phyloP scores from a whole-genome alignment of 1,284 basidiomycete genomes.

The Puccinia triticina region DNA sequence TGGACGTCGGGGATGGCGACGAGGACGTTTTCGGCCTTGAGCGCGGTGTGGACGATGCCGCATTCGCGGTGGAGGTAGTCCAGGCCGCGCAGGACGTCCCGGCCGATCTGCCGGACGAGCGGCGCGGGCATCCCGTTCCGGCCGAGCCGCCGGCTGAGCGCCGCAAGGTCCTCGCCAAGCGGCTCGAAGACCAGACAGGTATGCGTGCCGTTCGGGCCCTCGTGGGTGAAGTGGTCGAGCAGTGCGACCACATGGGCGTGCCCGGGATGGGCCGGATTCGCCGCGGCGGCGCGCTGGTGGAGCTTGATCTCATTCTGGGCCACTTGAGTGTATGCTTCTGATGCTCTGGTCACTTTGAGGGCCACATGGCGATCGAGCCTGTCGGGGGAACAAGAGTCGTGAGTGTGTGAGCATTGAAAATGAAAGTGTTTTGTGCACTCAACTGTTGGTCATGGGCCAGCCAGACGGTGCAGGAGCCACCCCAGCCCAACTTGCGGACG shows the following conservation, averaged over 20 bases:
- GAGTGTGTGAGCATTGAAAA: conserved; percentile 4
- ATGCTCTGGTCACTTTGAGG: conserved; percentile 97
- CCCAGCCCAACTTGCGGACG: conserved; percentile 96
- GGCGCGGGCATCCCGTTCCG: conserved; percentile 85
- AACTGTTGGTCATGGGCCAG: conserved; percentile 59
- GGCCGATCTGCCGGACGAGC: conserved; percentile 93
- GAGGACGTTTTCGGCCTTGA: conserved; percentile 97
- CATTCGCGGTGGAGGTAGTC: conserved; percentile 98
- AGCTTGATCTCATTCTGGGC: conserved; percentile 99
- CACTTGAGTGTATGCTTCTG: conserved; percentile 88
- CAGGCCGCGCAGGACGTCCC: conserved; percentile 89
- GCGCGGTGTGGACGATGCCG: conserved; percentile 84
- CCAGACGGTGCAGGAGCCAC: conserved; percentile 74
- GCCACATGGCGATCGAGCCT: conserved; percentile 95
- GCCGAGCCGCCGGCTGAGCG: conserved; percentile 90
- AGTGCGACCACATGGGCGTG: conserved; percentile 77
- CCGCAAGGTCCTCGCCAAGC: conserved; percentile 94
- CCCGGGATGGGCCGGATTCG: conserved; percentile 66
- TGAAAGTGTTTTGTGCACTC: too few relatives aligned
- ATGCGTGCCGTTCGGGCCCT: conserved; percentile 95
- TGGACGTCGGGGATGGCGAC: conserved; percentile 98
- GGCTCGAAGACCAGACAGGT: conserved; percentile 99
- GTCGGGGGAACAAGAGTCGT: conserved; percentile 43
- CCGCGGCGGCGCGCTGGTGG: conserved; percentile 88
- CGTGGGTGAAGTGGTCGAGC: conserved; percentile 94